These are phyloP conservation scores for Trichoderma sp. DNA, from an alignment of 2,329 filamentous ascomycete species.

Conservation along the genomic window DNA sequence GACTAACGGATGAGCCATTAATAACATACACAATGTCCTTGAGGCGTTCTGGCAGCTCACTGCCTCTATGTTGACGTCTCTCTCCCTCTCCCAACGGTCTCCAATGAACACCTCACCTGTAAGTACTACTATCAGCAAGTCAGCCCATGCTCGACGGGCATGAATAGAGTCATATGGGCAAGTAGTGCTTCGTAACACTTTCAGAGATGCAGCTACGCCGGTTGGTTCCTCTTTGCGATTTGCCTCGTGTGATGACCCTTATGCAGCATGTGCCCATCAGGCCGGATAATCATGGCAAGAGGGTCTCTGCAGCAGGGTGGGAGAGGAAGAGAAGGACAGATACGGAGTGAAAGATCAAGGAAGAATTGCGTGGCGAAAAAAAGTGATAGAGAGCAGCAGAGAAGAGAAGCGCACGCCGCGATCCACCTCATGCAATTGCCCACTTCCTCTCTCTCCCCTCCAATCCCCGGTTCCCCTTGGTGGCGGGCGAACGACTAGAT, in stretches of 20 bases:
- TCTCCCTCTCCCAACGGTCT: not conserved
- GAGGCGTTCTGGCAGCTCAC: not conserved
- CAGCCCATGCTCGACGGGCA: slow-evolving; percentile 9
- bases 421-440: slow-evolving; percentile 28
- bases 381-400: not conserved
- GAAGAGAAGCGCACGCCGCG: not conserved
- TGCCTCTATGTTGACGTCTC: slow-evolving; percentile 4
- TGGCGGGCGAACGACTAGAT: slow-evolving; percentile 27
- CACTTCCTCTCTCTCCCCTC: slow-evolving; percentile 20
- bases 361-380: not conserved
- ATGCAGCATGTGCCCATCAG: slow-evolving; percentile 15
- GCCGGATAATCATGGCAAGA: slow-evolving; percentile 16
- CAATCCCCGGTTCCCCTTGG: slow-evolving; percentile 27
- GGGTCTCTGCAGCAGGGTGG: slow-evolving; percentile 21
- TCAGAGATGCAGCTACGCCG: not conserved
- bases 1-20: slow-evolving; percentile 23
- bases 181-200: not conserved
- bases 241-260: slow-evolving; percentile 1
- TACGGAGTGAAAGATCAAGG: not conserved
- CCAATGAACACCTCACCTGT: not conserved
- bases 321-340: not conserved
- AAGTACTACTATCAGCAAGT: not conserved
- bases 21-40: not conserved
- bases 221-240: not conserved
- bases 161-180: slow-evolving; percentile 5